Conservation (phyloP, 768 basidiomycete genomes). For the Amylocystis lapponica region DNA sequence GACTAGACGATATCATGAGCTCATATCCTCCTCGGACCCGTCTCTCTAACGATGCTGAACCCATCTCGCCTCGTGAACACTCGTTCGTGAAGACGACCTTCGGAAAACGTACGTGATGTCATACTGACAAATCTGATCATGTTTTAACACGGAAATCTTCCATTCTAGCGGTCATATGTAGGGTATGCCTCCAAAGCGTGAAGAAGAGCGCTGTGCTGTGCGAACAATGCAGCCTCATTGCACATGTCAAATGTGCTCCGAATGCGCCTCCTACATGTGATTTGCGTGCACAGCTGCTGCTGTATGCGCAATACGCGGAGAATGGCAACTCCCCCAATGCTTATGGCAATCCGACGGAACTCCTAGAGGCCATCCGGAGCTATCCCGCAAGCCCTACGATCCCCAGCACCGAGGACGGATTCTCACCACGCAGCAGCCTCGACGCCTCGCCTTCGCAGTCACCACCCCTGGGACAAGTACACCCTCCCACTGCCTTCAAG, state of each 20-base stretch:
- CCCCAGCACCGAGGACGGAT: conserved; percentile 40
- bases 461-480: conserved; percentile 40
- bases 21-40: conserved; percentile 16
- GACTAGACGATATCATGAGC: conserved; percentile 31
- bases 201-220: conserved; percentile 89
- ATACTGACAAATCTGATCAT: no score
- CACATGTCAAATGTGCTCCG: conserved; percentile 70
- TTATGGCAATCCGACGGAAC: conserved; percentile 50
- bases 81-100: conserved; percentile 91
- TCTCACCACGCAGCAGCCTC: conserved; percentile 37
- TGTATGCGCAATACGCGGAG: conserved; percentile 75
- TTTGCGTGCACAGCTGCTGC: conserved; percentile 71
- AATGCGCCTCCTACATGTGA: conserved; percentile 80
- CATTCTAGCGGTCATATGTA: conserved; percentile 72
- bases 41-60: conserved; percentile 33
- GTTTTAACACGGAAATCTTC: conserved; percentile 2
- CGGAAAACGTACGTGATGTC: conserved; percentile 67
- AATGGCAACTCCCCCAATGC: conserved; percentile 49
- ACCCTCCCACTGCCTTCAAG: conserved; percentile 57
- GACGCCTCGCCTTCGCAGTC: conserved; percentile 34
- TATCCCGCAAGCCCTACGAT: conserved; percentile 43
- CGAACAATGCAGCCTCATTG: conserved; percentile 83
- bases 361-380: conserved; percentile 28
- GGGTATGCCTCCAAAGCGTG: conserved; percentile 72
- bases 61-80: conserved; percentile 64